Evolutionary conservation across 106 monocot species (phyloP).

Genomic region (Agapanthus africanus): DNA sequence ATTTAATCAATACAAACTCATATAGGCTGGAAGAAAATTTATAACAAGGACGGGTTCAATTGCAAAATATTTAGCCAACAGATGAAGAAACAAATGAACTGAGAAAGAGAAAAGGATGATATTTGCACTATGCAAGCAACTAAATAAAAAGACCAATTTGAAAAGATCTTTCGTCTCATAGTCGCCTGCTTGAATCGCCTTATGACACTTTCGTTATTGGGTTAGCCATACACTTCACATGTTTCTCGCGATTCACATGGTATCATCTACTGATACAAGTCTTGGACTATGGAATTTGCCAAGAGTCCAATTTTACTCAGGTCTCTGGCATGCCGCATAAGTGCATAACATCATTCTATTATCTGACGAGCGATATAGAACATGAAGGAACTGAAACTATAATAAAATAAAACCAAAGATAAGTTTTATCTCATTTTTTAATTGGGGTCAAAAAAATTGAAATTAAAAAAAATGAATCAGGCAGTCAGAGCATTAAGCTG

Average conservation of each 20-base stretch:
- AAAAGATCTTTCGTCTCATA: too few species aligned
- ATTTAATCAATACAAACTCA: neutral
- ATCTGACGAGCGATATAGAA: neutral
- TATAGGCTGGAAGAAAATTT: neutral
- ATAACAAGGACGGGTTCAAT: neutral
- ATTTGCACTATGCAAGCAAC: neutral
- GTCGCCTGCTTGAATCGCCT: too few species aligned
- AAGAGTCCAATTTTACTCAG: neutral
- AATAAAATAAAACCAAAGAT: neutral
- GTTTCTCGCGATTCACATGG: too few species aligned
- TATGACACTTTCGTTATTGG: too few species aligned
- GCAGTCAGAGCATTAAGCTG: neutral
- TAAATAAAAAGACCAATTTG: too few species aligned
- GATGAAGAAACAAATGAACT: neutral
- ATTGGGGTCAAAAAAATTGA: neutral
- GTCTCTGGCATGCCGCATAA: too few species aligned
- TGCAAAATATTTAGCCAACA: neutral
- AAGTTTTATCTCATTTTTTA: neutral
- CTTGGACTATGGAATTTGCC: too few species aligned
- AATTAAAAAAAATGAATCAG: neutral
- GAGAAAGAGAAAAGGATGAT: neutral
- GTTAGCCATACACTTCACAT: too few species aligned
- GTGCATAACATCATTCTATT: neutral
- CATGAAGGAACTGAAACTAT: neutral
- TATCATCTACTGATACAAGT: too few species aligned